Conservation (phyloP, 2,329 filamentous ascomycete genomes). For the Davidsoniella neocaledoniae region DNA sequence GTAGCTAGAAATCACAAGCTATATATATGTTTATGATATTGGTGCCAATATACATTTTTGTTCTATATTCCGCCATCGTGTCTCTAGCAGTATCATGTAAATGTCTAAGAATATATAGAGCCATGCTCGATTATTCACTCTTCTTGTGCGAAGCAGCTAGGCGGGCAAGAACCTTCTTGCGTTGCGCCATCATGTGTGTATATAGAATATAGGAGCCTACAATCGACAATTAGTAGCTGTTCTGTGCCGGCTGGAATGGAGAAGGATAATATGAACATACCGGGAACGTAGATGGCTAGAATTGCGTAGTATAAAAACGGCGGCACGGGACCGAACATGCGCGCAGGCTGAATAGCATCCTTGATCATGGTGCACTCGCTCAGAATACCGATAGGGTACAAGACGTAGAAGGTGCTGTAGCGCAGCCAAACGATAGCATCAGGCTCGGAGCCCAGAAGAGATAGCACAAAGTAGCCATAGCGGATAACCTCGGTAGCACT, state of each 20-base stretch:
- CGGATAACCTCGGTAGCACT: conserved; percentile 80
- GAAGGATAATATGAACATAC: conserved; percentile 29
- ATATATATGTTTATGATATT: too few species aligned
- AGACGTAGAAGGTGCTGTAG: conserved; percentile 82
- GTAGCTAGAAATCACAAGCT: not conserved
- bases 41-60: too few species aligned
- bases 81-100: not conserved
- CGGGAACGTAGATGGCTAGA: conserved; percentile 62
- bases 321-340: conserved; percentile 28
- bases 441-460: conserved; percentile 47
- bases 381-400: conserved; percentile 82
- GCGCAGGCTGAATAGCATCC: conserved; percentile 45
- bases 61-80: not conserved
- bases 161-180: conserved; percentile 44
- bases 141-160: conserved; percentile 19
- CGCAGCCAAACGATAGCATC: conserved; percentile 58
- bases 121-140: conserved; percentile 14
- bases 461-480: conserved; percentile 78
- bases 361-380: conserved; percentile 77
- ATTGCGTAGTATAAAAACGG: conserved; percentile 46
- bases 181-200: conserved; percentile 87
- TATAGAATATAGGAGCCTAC: conserved; percentile 66
- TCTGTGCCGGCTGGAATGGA: not conserved
- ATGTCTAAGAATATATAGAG: not conserved
- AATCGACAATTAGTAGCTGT: not conserved